Evolutionary conservation across 805 yeast species (phyloP).

Genomic region (Saccharomycopsis sp.): DNA sequence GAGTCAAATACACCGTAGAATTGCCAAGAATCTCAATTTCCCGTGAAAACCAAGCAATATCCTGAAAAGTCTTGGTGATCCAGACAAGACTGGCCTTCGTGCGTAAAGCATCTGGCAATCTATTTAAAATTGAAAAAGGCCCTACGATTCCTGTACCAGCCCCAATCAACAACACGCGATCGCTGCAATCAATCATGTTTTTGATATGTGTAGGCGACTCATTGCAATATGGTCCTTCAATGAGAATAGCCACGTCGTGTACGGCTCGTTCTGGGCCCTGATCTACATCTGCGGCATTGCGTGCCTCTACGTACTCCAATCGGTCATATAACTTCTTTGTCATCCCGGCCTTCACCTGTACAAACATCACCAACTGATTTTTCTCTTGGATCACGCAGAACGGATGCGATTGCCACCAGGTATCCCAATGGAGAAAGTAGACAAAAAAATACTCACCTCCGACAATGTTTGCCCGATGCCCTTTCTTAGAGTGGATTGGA

Average conservation of each 20-base stretch:
- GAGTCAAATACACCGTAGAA: slow-evolving; percentile 7
- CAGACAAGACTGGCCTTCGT: slow-evolving; percentile 1
- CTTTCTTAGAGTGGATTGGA: neutral
- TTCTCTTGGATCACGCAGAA: slow-evolving; percentile 9
- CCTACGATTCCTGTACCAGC: slow-evolving; percentile 17
- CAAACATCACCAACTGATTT: neutral
- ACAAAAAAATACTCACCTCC: slow-evolving; percentile 13
- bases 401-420: slow-evolving; percentile 16
- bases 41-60: slow-evolving; percentile 2
- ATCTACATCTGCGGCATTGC: neutral
- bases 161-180: slow-evolving; percentile 9
- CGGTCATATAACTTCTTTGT: slow-evolving; percentile 3
- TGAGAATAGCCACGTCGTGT: neutral
- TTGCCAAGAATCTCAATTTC: neutral
- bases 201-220: neutral
- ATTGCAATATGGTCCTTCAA: slow-evolving; percentile 17
- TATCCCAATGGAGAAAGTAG: slow-evolving; percentile 4
- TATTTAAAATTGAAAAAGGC: slow-evolving; percentile 7
- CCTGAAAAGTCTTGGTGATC: slow-evolving; percentile 6
- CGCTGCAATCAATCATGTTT: neutral
- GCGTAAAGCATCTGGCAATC: neutral
- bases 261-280: neutral
- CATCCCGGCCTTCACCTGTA: slow-evolving; percentile 15
- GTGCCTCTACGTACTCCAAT: neutral
- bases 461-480: neutral